Percentiles rank a stretch among this genome's conserved stretches.
Conservation (phyloP, 805 yeast genomes). For the Wickerhamiella allomyrinae region DNA sequence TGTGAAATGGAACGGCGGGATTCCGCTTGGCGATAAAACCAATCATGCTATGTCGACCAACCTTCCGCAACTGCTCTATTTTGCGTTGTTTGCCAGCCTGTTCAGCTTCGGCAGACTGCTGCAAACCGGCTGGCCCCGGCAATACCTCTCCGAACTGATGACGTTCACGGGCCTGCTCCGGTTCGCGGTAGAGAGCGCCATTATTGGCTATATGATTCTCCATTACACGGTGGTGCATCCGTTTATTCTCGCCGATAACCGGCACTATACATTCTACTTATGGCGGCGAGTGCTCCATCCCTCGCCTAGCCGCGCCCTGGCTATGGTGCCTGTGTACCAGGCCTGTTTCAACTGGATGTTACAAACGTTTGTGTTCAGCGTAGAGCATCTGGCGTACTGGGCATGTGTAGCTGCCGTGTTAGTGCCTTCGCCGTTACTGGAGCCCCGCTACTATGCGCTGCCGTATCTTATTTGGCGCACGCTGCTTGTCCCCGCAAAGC, state of each 20-base stretch:
- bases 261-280: constrained; percentile 84
- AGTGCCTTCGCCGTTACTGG: constrained; percentile 83
- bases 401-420: constrained; percentile 45
- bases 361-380: constrained; percentile 18
- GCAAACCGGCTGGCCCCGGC: constrained; percentile 7
- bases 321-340: constrained; percentile 58
- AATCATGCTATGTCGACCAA: constrained; percentile 67
- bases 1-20: constrained; percentile 57
- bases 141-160: constrained; percentile 1
- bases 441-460: constrained; percentile 80
- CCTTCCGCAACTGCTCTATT: constrained; percentile 69
- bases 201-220: constrained; percentile 10
- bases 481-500: constrained; percentile 25
- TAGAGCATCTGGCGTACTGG: constrained; percentile 29
- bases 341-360: constrained; percentile 30
- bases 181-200: constrained; percentile 8
- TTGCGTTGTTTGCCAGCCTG: constrained; percentile 44
- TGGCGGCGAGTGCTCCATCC: constrained; percentile 49
- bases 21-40: constrained; percentile 81
- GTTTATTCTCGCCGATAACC: constrained; percentile 80
- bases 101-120: constrained; percentile 55
- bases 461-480: constrained; percentile 70
- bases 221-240: constrained; percentile 63
- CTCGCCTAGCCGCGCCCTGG: constrained; percentile 18
- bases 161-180: neutral